Evolutionary conservation across 306 rosid species (phyloP), one percentile per base, ranked within the genome.

Genomic region (Sphenostylis stenocarpa): DNA sequence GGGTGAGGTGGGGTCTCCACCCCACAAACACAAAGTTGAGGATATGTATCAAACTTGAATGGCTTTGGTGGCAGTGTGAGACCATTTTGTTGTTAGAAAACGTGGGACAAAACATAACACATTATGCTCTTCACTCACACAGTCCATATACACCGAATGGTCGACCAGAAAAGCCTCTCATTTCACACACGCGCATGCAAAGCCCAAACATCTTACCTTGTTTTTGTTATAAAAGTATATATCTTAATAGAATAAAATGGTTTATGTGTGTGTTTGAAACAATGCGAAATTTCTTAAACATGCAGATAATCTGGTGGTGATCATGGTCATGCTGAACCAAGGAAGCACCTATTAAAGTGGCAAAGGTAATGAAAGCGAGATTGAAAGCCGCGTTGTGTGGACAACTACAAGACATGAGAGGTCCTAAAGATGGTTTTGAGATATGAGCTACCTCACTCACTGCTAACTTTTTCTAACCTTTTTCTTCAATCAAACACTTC

Each of bases 31-130:
- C 17, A 3, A 74, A 69, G 72, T 43, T 76, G 51, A 75, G 72
- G 87, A 84, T 80, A 84, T 84, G 79, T 36, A 80, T 80, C 70
- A 52, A 83, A 69, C 15, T 70, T 52, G 62, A 53, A 74, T 78
- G 63, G 70, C 36, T 72, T 67, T 82, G 78, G 55, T 78, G 65
- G 64, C 38, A 20, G 31, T 70, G 43, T 47, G 72, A 45, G 41
- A 17, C 7, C 31, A 72, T 77, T n/a, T 36, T 51, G 19, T 29
- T 29, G 43, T 62, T 67, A 23, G 15, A 64, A 84, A 84, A 84
- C 84, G 84, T 83, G 86, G 47, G 28, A 39, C 10, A 73, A 73
- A 72, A 31, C 4, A 9, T 60, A 23, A 36, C 4, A 23, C 19
- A 19, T 51, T n/a, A 38, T 44, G 63, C 38, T 71, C 38, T 17